These are phyloP conservation scores for Ceratopteris richardii DNA, from an alignment of 75 land plant species.

Conservation along the genomic window DNA sequence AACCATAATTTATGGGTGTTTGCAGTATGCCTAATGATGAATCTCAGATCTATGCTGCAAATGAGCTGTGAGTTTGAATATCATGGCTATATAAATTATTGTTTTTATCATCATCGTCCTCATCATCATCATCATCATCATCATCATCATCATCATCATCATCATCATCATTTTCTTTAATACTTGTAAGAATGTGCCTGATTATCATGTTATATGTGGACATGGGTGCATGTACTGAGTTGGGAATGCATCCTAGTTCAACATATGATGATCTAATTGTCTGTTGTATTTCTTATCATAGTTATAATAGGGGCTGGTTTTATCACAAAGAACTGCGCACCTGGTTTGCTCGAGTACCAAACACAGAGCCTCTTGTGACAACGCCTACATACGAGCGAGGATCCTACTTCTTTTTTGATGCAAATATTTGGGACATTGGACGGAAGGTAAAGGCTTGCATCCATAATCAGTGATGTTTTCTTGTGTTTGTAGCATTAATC, in stretches of 20 bases:
- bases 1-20: slow-evolving; percentile 4
- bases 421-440: slow-evolving; percentile 32
- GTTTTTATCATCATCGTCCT: too few relatives aligned
- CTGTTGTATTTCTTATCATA: slow-evolving; percentile 13
- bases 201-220: too few relatives aligned
- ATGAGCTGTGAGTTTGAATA: slow-evolving; percentile 38
- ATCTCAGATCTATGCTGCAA: slow-evolving; percentile 48
- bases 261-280: too few relatives aligned
- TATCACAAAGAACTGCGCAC: slow-evolving; percentile 31
- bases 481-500: neutral
- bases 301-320: slow-evolving; percentile 41
- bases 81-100: too few relatives aligned
- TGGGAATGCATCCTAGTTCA: too few relatives aligned
- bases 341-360: slow-evolving; percentile 34
- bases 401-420: slow-evolving; percentile 38
- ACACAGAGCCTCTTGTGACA: slow-evolving; percentile 30
- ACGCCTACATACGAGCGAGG: slow-evolving; percentile 38
- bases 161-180: too few relatives aligned
- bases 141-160: too few relatives aligned
- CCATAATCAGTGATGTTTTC: neutral
- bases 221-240: too few relatives aligned
- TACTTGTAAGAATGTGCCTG: too few relatives aligned
- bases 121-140: too few relatives aligned
- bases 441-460: slow-evolving; percentile 26
- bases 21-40: slow-evolving; percentile 56